A percentile compares a stretch with the other conserved stretches of the same genome.
These are phyloP conservation scores for Leccinum subgranulosum DNA, from an alignment of 768 basidiomycete genomes.

Conservation along the genomic window DNA sequence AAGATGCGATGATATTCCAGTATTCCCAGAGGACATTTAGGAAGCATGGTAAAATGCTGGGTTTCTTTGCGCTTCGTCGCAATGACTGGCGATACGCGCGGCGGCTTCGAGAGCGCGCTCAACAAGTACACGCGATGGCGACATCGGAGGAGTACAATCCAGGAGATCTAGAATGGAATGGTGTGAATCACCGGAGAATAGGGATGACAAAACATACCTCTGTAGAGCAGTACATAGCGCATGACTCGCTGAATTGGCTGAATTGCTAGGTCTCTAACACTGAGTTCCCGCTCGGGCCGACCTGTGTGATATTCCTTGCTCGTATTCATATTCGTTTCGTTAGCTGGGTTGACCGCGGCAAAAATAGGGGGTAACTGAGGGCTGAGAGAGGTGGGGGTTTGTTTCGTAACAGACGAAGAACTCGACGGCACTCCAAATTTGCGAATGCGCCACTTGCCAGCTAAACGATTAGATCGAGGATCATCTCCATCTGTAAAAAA, in stretches of 20 bases:
- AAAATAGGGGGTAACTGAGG: constrained; percentile 14
- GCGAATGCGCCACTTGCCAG: constrained; percentile 24
- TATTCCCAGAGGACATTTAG: constrained; percentile 1
- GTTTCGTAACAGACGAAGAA: constrained; percentile 3
- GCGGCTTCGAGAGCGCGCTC: constrained; percentile 58
- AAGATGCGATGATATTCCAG: constrained; percentile 1
- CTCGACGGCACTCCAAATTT: constrained; percentile 12
- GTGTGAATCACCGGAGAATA: background rate
- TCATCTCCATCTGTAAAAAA: constrained; percentile 36
- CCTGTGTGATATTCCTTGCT: constrained; percentile 3
- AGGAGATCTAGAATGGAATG: constrained; percentile 42
- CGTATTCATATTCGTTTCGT: constrained; percentile 1
- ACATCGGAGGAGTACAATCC: constrained; percentile 45
- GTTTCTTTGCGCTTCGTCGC: constrained; percentile 60
- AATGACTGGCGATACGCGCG: constrained; percentile 54
- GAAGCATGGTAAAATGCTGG: constrained; percentile 37
- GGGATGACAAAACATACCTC: constrained; percentile 38
- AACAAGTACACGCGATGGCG: constrained; percentile 49
- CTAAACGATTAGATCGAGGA: constrained; percentile 6
- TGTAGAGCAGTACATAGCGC: constrained; percentile 59
- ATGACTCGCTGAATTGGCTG: constrained; percentile 62
- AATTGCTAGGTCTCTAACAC: constrained; percentile 59
- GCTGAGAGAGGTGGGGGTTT: constrained; percentile 1
- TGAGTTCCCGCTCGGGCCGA: constrained; percentile 15
- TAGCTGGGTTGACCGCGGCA: constrained; percentile 4